phyloP scores from a whole-genome alignment of 164 flowering plant genomes.

The Taxillus chinensis region DNA sequence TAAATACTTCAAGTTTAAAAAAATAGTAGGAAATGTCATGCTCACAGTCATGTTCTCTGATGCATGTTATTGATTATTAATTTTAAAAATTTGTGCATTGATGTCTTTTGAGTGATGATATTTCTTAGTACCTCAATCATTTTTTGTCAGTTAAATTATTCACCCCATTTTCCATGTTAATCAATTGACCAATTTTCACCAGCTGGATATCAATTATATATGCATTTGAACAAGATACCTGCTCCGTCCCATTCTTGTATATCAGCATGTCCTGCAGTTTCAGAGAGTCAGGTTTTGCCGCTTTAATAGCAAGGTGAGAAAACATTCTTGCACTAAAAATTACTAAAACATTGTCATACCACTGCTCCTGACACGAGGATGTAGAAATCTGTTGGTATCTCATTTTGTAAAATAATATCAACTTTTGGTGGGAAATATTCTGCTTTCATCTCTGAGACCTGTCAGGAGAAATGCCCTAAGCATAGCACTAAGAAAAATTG shows the following conservation, averaged over 20 bases:
- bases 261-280: constrained; percentile 63
- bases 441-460: constrained; percentile 86
- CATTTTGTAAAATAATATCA: constrained; percentile 75
- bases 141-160: too few relatives aligned
- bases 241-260: constrained; percentile 53
- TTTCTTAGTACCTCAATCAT: too few relatives aligned
- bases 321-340: not conserved
- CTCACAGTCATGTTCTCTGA: too few relatives aligned
- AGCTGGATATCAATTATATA: constrained; percentile 3
- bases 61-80: too few relatives aligned
- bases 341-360: constrained; percentile 31
- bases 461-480: constrained; percentile 6
- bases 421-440: constrained; percentile 89
- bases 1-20: too few relatives aligned
- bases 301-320: not conserved
- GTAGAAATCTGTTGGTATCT: constrained; percentile 83
- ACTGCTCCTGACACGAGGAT: constrained; percentile 73
- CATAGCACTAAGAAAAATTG: too few relatives aligned
- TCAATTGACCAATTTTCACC: not conserved
- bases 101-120: too few relatives aligned
- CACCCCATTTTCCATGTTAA: too few relatives aligned
- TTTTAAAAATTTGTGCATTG: too few relatives aligned
- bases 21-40: too few relatives aligned
- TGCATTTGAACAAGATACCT: constrained; percentile 34
- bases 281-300: constrained; percentile 10